Evolutionary conservation across 805 yeast genomes (phyloP).

Genomic region (Monosporozyma servazzii): DNA sequence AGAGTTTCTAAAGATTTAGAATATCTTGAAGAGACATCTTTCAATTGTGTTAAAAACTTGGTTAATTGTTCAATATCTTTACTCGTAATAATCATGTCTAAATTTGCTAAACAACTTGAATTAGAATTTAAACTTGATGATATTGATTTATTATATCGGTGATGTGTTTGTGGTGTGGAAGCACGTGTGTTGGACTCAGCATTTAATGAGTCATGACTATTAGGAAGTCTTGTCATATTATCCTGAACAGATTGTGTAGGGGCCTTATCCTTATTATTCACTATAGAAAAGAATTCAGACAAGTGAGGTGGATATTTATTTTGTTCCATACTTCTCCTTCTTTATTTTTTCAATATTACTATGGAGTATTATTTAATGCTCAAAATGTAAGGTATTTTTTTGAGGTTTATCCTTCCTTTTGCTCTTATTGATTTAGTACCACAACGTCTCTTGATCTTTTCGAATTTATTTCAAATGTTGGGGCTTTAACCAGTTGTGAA

Average conservation of each 20-base stretch:
- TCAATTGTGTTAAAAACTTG: conserved; percentile 39
- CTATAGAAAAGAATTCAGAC: conserved; percentile 49
- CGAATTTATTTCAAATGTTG: no score
- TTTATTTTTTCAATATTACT: not conserved
- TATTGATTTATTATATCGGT: not conserved
- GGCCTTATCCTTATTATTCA: conserved; percentile 26
- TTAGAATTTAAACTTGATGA: conserved; percentile 20
- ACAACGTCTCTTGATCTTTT: no score
- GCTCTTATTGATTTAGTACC: no score
- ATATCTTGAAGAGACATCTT: conserved; percentile 37
- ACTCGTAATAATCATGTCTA: conserved; percentile 51
- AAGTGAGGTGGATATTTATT: conserved; percentile 36
- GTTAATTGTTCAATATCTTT: conserved; percentile 37
- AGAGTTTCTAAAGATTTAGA: conserved; percentile 31
- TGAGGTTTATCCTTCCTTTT: no score
- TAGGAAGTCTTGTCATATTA: not conserved
- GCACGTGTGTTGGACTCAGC: not conserved
- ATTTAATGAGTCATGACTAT: not conserved
- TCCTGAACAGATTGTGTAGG: not conserved
- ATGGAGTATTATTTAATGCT: no score
- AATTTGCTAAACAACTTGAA: conserved; percentile 39
- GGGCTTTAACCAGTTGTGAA: no score
- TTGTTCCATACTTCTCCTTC: not conserved
- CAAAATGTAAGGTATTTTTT: no score
- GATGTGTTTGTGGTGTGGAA: not conserved